Base-by-base conservation (phyloP, 768 basidiomycete species). In the Rickenella mellea region DNA sequence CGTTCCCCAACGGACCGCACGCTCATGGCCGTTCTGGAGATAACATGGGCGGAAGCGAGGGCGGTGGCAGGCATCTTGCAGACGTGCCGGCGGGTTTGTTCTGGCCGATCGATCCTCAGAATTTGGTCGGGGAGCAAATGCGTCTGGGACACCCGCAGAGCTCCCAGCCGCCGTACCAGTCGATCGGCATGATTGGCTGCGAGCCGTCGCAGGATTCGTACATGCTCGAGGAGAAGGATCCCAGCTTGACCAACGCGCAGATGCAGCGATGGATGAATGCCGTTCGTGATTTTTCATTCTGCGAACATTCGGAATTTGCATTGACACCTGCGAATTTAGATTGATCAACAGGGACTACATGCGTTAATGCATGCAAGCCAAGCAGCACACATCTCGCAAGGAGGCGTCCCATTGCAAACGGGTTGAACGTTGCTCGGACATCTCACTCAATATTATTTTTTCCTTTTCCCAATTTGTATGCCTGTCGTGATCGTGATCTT, bases 91-190 rank as follows among this genome's bases (percentile, higher is more conserved):
- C 72, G 5, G 71, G 69, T 24, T 58, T 86, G 32, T 88, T 89
- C 62, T 89, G 83, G 52, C 85, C 85, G 0, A 84, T 85, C 65
- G 85, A 70, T 52, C 78, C 83, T 0, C 83, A 85, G 49, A 62
- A 66, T 51, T 41, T 58, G 43, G 42, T 30, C 27, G 41, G 10
- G 33, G 27, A 9, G 24, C 31, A 15, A 29, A 39, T 17, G 42
- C 43, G 7, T 28, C 42, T 7, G 46, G 41, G 3, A 41, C 40
- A 2, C 40, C 43, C 4, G 33, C 36, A 1, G 42, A 3, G 19
- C 30, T 2, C 19, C 20, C 1, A n/a, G 32, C 15, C 50, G 35
- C 25, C 35, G 32, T 14, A 36, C 27, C 74, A 74, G 12, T 74
- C 75, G 42, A 65, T 69, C 39, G 69, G 70, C 6, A 65, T 71